phyloP scores from a whole-genome alignment of 2,329 filamentous ascomycete species.

The Nigrospora osmanthi region DNA sequence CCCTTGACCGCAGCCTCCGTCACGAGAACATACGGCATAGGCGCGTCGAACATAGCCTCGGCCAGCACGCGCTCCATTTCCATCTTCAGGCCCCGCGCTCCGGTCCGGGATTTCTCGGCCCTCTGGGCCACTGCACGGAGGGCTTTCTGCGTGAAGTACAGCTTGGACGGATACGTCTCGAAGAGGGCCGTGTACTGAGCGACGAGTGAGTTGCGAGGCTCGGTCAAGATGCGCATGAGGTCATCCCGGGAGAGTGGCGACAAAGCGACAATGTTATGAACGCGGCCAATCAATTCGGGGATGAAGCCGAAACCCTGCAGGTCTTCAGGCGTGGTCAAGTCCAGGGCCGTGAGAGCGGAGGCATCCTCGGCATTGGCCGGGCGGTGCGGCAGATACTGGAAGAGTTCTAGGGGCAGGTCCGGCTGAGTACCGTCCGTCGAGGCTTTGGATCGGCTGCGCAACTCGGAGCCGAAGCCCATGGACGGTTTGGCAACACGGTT shows the following conservation, averaged over 20 bases:
- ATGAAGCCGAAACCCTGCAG: constrained; percentile 86
- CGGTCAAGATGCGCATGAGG: constrained; percentile 82
- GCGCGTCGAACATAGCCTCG: constrained; percentile 76
- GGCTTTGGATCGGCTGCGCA: constrained; percentile 50
- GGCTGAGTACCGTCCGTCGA: constrained; percentile 27
- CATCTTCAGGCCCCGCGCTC: constrained; percentile 70
- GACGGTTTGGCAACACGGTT: constrained; percentile 78
- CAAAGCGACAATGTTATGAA: constrained; percentile 83
- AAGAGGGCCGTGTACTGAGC: constrained; percentile 88
- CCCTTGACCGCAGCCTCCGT: constrained; percentile 62
- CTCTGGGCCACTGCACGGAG: constrained; percentile 72
- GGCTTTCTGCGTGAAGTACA: constrained; percentile 76
- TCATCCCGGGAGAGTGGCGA: constrained; percentile 61
- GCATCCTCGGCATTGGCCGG: constrained; percentile 20
- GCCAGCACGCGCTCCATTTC: constrained; percentile 73
- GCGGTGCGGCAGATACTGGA: constrained; percentile 50
- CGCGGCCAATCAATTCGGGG: constrained; percentile 88
- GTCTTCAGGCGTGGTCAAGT: constrained; percentile 67
- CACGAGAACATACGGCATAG: constrained; percentile 67
- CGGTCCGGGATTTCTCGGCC: constrained; percentile 57
- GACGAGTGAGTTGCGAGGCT: constrained; percentile 82
- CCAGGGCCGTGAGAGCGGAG: constrained; percentile 48
- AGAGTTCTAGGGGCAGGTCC: constrained; percentile 57
- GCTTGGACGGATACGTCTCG: constrained; percentile 66
- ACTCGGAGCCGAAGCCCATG: constrained; percentile 84